These are phyloP conservation scores for Hypoxylon trugodes DNA, from an alignment of 495 filamentous ascomycete genomes.

Conservation along the genomic window DNA sequence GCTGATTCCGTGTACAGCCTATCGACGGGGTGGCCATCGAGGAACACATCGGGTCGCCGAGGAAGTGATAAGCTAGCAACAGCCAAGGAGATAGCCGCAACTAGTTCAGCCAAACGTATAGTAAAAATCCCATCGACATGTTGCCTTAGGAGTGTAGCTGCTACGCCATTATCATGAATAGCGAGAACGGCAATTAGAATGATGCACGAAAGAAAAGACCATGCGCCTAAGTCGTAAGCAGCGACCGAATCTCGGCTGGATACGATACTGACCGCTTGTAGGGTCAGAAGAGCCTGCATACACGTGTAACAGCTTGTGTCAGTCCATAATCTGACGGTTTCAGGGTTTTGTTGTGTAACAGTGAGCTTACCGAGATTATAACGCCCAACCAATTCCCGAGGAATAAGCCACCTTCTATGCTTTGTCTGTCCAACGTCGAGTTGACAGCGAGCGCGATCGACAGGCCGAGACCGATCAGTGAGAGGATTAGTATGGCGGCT, in stretches of 20 bases:
- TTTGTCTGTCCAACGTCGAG: constrained; percentile 42
- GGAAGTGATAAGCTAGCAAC: constrained; percentile 61
- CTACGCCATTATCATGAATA: constrained; percentile 49
- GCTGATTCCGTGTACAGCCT: constrained; percentile 67
- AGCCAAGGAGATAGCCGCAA: constrained; percentile 45
- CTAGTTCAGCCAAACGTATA: constrained; percentile 52
- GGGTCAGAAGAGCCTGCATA: constrained; percentile 50
- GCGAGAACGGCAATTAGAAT: constrained; percentile 50
- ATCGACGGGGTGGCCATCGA: constrained; percentile 68
- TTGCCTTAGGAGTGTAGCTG: constrained; percentile 41
- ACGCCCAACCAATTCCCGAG: constrained; percentile 54
- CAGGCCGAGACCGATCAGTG: constrained; percentile 53
- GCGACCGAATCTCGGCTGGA: constrained; percentile 54
- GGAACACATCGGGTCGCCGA: constrained; percentile 72
- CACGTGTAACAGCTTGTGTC: constrained; percentile 28
- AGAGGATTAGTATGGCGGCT: constrained; percentile 51
- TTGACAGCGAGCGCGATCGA: constrained; percentile 56
- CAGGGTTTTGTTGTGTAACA: constrained; percentile 24
- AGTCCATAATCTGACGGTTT: constrained; percentile 14
- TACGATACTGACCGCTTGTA: constrained; percentile 56
- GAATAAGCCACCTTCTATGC: constrained; percentile 32
- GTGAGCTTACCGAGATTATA: constrained; percentile 56
- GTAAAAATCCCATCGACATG: constrained; percentile 33
- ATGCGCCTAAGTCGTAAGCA: constrained; percentile 58
- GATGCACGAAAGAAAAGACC: constrained; percentile 53